phyloP scores from a whole-genome alignment of 805 yeast species.

The Kurtzmaniella cleridarum region DNA sequence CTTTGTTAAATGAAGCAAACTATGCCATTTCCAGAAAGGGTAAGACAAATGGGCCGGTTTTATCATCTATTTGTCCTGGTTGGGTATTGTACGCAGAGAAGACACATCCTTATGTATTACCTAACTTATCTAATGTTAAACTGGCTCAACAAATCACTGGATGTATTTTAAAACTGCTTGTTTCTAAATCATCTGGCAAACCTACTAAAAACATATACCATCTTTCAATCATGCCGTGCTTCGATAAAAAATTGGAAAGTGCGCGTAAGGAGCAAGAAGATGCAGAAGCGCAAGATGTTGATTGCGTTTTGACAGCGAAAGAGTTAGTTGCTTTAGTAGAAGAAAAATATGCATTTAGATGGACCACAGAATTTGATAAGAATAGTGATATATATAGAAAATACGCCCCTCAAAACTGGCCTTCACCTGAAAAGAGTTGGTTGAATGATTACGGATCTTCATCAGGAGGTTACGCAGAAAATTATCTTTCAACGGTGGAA shows the following conservation, averaged over 20 bases:
- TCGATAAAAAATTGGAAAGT: slow-evolving; percentile 93
- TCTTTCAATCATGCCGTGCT: slow-evolving; percentile 91
- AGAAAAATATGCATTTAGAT: slow-evolving; percentile 26
- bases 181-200: slow-evolving; percentile 24
- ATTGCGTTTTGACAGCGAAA: slow-evolving; percentile 89
- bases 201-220: slow-evolving; percentile 56
- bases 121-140: slow-evolving; percentile 65
- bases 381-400: slow-evolving; percentile 12
- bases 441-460: slow-evolving; percentile 68
- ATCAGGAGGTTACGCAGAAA: slow-evolving; percentile 85
- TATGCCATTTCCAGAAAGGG: slow-evolving; percentile 27
- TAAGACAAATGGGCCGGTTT: slow-evolving; percentile 38
- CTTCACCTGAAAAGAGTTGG: slow-evolving; percentile 58
- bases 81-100: slow-evolving; percentile 95
- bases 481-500: slow-evolving; percentile 36
- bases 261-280: slow-evolving; percentile 64
- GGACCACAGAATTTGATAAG: background rate
- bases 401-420: slow-evolving; percentile 60
- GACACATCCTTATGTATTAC: slow-evolving; percentile 82
- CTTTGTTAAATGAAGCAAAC: slow-evolving; percentile 42
- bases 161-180: slow-evolving; percentile 53
- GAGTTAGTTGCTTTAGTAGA: slow-evolving; percentile 73
- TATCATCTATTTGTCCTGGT: slow-evolving; percentile 87
- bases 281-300: slow-evolving; percentile 55
- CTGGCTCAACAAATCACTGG: slow-evolving; percentile 96